Evolutionary conservation across 495 filamentous ascomycete species (phyloP).

Genomic region (Xylaria palmicola): DNA sequence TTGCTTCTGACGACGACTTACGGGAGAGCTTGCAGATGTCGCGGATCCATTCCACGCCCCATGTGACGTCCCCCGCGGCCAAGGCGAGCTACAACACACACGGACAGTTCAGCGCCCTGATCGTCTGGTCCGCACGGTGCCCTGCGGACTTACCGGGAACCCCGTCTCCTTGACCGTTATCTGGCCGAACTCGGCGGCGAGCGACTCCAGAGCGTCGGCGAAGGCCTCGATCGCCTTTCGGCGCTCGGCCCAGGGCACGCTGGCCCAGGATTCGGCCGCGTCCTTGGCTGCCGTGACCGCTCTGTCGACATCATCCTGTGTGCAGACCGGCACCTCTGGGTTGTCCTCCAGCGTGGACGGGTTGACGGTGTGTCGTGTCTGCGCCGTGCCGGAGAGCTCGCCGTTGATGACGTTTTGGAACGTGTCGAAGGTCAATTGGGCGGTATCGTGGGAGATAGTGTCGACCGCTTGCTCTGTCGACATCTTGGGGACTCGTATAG

Average conservation of each 20-base stretch:
- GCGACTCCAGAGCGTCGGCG: not conserved
- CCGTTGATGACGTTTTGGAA: constrained; percentile 11
- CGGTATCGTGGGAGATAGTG: not conserved
- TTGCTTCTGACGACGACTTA: not conserved
- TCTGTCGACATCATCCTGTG: constrained; percentile 1
- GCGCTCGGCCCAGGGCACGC: not conserved
- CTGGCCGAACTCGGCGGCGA: not conserved
- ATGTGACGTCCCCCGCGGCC: not conserved
- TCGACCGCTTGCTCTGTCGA: not conserved
- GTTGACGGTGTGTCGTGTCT: constrained; percentile 7
- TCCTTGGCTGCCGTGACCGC: not conserved
- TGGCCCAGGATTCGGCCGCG: not conserved
- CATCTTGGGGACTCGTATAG: not conserved
- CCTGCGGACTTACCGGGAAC: not conserved
- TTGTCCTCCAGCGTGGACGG: not conserved
- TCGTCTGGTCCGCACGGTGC: not conserved
- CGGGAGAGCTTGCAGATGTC: not conserved
- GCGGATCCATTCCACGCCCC: not conserved
- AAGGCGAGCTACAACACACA: not conserved
- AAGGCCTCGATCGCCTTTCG: not conserved
- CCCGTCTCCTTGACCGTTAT: constrained; percentile 2
- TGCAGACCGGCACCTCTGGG: not conserved
- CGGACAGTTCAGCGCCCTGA: not conserved
- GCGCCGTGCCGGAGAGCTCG: not conserved
- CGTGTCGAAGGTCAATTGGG: not conserved